A percentile compares a stretch with the other conserved stretches of the same genome.
Evolutionary conservation across 257 asterid genomes (phyloP).

Genomic region (Agastache rugosa): DNA sequence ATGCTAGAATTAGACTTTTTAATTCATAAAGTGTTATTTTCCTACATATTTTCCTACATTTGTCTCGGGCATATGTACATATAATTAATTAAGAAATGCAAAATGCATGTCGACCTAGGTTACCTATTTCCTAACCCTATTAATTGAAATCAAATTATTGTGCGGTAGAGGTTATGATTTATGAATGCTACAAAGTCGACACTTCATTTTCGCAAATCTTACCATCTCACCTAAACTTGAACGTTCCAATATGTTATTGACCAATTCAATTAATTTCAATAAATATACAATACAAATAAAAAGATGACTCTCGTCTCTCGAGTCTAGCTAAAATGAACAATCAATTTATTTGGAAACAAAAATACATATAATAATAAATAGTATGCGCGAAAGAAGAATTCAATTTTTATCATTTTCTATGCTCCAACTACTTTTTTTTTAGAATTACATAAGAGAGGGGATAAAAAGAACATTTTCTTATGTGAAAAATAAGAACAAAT

Average conservation of each 20-base stretch:
- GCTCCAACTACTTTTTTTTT: no score
- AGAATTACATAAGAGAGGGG: no score
- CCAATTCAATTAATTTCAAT: conserved; percentile 6
- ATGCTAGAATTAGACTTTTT: no score
- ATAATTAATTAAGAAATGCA: not conserved
- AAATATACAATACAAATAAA: not conserved
- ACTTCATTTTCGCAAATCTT: not conserved
- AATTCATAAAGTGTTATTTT: no score
- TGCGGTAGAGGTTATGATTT: conserved; percentile 8
- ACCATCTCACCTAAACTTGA: not conserved
- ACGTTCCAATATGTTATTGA: not conserved
- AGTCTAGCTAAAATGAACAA: no score
- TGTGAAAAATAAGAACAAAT: no score
- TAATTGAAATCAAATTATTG: conserved; percentile 8
- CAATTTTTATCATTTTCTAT: no score
- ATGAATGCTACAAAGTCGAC: not conserved
- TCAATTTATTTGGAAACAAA: not conserved
- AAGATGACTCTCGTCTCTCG: not conserved
- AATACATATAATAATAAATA: not conserved
- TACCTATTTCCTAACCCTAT: not conserved
- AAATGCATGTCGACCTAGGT: conserved; percentile 31
- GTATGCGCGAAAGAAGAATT: no score
- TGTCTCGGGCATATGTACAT: no score
- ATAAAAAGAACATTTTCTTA: no score
- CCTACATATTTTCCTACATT: no score